Base-by-base conservation (phyloP, 495 filamentous ascomycete species). In the Parmelia sp. region DNA sequence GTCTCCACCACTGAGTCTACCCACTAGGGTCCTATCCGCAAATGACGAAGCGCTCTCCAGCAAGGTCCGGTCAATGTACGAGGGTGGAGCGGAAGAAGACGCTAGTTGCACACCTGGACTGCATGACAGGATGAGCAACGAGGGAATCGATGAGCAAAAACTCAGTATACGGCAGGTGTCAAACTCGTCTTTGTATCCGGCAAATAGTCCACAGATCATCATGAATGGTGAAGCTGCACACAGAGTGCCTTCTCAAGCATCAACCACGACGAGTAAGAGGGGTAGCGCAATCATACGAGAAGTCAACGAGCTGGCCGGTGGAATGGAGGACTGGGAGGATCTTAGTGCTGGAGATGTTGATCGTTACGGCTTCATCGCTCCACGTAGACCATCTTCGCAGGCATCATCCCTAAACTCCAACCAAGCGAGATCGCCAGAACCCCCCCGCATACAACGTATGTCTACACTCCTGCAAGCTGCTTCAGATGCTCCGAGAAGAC, bases 301-400 rank as follows among this genome's bases (percentile, higher is more conserved):
- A 65, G 76, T 81, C 19, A 74, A 77, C 51, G 86, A 88, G 74
- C 75, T 87, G 19, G 90, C 91, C 19, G 92, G 92, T 21, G 93
- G 93, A 0, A 85, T 95, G 47, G 94, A 99, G 71, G 92, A 96
- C 70, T 99, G 94, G 95, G 88, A 93, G 69, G 88, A 96, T 74
- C 77, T 99, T 15, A 80, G 87, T n/a, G 88, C 83, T n/a, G 82
- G 79, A 45, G 90, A 96, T 72, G 89, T 97, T 49, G 94, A 99
- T 75, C 78, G 88, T 65, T 99, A 97, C 73, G 94, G 94, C 23
- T 99, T 99, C 77, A 97, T 99, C 73, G 82, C 79, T 65, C 78
- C 71, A 71, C 76, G 72, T 53, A 78, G 69, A 62, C 74, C 44
- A 6, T 67, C 69, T 27, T 71, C 69, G 44, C 49, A 62, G 23